Evolutionary conservation across 2,329 filamentous ascomycete species (phyloP), one percentile per base, ranked within the genome.

Genomic region (Epichloe glyceriae): DNA sequence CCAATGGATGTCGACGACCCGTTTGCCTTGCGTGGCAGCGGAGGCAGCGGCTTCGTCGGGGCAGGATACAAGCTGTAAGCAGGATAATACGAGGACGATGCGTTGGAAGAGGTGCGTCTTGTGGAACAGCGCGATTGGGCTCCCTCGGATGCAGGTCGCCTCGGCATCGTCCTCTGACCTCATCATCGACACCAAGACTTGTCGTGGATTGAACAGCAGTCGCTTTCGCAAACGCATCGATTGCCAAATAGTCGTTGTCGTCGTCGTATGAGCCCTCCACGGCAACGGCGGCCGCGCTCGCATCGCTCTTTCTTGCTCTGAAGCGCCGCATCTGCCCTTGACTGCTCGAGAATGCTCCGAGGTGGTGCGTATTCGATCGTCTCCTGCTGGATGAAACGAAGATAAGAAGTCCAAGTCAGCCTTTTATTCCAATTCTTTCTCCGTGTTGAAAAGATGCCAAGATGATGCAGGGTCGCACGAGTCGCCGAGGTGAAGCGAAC

Each of bases 51-150:
- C 26, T 48, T 54, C 1, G 42, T 49, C 26, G 52, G 52, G 11
- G 52, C 50, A n/a, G 52, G 50, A 34, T 50, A 52, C 8, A 52
- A 33, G 39, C 44, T 50, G 20, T 52, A 52, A 7, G 44, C 34
- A 7, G 52, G 50, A 47, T 45, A 34, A 30, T 50, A 26, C 10
- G 34, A 35, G 4, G 50, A 52, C 2, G 52, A 54, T 10, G 52
- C 42, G 30, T 44, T 48, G 10, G 50, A 52, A 8, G 47, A 40
- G 1, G 44, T 40, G 34, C 47, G 47, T 35, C 52, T 30, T 17
- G 39, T 30, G 8, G 50, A 54, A 14, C 20, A 10, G 22, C 7
- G 42, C 6, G 52, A 49, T 22, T 52, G 45, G 14, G 39, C 17
- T n/a, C 40, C 43, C 3, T 11, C 20, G 17, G 45, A 54, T 2